Evolutionary conservation across 352 stramenopile species (phyloP), one percentile per base, ranked within the genome.

Genomic region (Pythium aquatile): DNA sequence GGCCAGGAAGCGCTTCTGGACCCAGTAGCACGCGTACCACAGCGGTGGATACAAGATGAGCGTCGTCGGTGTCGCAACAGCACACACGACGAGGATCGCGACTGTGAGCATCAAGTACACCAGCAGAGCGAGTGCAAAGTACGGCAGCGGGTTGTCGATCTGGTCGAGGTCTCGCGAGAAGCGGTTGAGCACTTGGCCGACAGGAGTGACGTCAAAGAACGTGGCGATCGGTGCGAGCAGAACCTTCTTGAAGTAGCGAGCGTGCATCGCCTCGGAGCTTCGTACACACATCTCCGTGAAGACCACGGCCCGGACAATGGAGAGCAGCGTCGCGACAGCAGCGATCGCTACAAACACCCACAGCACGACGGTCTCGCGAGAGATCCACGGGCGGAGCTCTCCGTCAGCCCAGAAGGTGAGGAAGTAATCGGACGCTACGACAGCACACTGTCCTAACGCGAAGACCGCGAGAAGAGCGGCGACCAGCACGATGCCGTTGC

Each of bases 1-100:
- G 56, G 83, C 84, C 64, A 98, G 90, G 65, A 98, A 98, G 65
- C 98, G 98, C n/a, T 93, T 92, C 75, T 91, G 83, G 3, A 80
- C 81, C 24, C 71, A 60, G 68, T 88, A 90, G 66, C 85, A 89
- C 7, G 76, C 76, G 28, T 87, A 61, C 11, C 84, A 28, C 16
- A 90, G 68, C 0, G 94, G 94, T 2, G 90, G 29, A 9, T 95
- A 59, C 33, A 94, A 75, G 16, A 85, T 61, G 72, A 94, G 84
- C 40, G 83, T 86, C 20, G 81, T 71, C 0, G 82, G 82, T 3
- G 83, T 90, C 35, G 58, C 33, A 5, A 65, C 35, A 10, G 58
- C 51, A 87, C 79, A 58, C 76, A 88, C 51, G 73, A 94, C 14
- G 98, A 73, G 37, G 75, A 96, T 81, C 2, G 88, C 47, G n/a